phyloP scores from a whole-genome alignment of 1,284 basidiomycete species.

The Porogramme epimiltina region DNA sequence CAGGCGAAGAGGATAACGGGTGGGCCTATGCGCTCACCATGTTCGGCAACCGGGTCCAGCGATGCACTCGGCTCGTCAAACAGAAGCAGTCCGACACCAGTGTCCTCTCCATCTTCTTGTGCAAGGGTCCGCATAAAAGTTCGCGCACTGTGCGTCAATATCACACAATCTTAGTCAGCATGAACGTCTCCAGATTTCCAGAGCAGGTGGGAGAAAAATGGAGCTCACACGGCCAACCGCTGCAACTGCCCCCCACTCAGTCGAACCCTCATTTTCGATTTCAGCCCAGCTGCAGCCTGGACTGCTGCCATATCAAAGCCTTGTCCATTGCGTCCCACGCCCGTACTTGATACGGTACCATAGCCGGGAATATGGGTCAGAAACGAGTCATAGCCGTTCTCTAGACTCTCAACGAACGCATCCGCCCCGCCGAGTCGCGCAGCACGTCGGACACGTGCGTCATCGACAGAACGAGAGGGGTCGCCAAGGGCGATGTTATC shows the following conservation, averaged over 20 bases:
- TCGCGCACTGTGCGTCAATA: slow-evolving; percentile 54
- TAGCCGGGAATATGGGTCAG: no score
- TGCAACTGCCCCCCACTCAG: slow-evolving; percentile 81
- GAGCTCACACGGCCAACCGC: slow-evolving; percentile 66
- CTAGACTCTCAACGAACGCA: slow-evolving; percentile 60
- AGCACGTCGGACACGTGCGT: slow-evolving; percentile 60
- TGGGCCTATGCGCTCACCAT: slow-evolving; percentile 41
- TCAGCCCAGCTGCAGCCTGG: slow-evolving; percentile 44
- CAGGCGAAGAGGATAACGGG: not conserved
- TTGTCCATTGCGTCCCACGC: no score
- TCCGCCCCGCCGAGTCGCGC: slow-evolving; percentile 69
- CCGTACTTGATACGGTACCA: no score
- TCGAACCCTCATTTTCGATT: slow-evolving; percentile 33
- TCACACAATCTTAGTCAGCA: not conserved
- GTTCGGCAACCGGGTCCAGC: slow-evolving; percentile 73
- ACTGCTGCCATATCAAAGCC: slow-evolving; percentile 53
- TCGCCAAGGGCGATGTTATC: slow-evolving; percentile 78
- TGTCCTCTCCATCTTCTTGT: slow-evolving; percentile 50
- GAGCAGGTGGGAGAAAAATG: not conserved
- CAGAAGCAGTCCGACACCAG: slow-evolving; percentile 60
- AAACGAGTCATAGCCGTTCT: slow-evolving; percentile 69
- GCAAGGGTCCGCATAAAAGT: slow-evolving; percentile 75
- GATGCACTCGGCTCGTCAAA: slow-evolving; percentile 81
- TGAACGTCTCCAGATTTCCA: not conserved
- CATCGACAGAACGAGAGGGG: slow-evolving; percentile 48